Evolutionary conservation across 768 basidiomycete genomes (phyloP), one percentile per base, ranked within the genome.

Genomic region (Leccinum truebloodii): DNA sequence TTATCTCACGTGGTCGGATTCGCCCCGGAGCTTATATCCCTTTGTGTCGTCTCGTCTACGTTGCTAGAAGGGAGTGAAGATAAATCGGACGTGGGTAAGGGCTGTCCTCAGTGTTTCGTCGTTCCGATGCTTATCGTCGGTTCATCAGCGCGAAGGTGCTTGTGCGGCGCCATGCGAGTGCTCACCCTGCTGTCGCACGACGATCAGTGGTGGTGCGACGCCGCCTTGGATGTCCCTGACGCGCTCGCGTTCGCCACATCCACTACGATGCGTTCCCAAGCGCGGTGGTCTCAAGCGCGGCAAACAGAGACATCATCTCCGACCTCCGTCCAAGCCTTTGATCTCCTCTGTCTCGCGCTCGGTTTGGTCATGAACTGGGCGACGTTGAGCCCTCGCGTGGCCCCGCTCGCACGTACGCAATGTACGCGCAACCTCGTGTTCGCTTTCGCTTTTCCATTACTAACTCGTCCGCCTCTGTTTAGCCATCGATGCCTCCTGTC

Each of bases 351-450:
- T 70, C 85, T 94, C 28, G 82, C 86, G 6, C 80, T 94, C 6
- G 92, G 87, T 1, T 75, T 93, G 10, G 75, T 93, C 44, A 90
- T 90, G 55, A 93, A 92, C 71, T 76, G 93, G 48, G 84, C 90
- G 0, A 88, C 92, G 67, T 76, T 76, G 6, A 75, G 80, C n/a
- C 78, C 80, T 0, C 76, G 73, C n/a, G 79, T 81, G 10, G 83
- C 83, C 49, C 70, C 78, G 39, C 65, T 76, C 3, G 70, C 85
- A 8, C 78, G 81, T 44, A 76, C 78, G 13, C 81, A 77, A 41
- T 75, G 89, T 89, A 69, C 62, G 86, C 72, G 4, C 26, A 2
- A 28, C 5, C 6, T 26, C 7, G 9, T 10, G 2, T 52, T 46
- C 3, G 16, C 14, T 53, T 30, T 9, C 34, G 34, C 12, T n/a